Conservation (phyloP, 805 yeast genomes). For the Metschnikowia noctiluminum region DNA sequence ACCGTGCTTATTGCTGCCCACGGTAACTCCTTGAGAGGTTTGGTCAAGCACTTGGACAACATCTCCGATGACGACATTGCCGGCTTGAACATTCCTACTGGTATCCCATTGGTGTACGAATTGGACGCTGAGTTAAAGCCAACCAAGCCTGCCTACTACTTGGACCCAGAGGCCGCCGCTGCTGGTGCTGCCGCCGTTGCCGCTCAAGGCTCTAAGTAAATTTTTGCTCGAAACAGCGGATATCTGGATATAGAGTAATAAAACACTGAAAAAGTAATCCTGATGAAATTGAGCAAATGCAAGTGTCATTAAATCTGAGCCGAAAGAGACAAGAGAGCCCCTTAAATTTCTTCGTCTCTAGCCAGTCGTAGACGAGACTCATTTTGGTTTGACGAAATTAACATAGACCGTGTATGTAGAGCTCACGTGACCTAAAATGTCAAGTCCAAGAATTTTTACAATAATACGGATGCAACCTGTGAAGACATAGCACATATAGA, state of each 20-base stretch:
- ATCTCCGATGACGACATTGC: conserved; percentile 92
- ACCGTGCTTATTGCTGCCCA: conserved; percentile 94
- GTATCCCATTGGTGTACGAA: conserved; percentile 96
- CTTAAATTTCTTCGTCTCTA: too few relatives aligned
- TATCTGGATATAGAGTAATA: too few relatives aligned
- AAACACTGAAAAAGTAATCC: too few relatives aligned
- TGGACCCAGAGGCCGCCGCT: conserved; percentile 99
- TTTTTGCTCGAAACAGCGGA: conserved; percentile 3
- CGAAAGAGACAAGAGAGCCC: not conserved
- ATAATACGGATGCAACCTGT: not conserved
- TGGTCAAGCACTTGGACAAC: conserved; percentile 92
- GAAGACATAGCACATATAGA: too few relatives aligned
- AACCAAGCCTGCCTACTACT: conserved; percentile 89
- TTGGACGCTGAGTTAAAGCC: conserved; percentile 85
- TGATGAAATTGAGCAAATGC: too few relatives aligned
- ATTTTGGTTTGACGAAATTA: not conserved
- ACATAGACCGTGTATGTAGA: too few relatives aligned
- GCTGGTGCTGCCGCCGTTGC: conserved; percentile 99
- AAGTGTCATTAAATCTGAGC: too few relatives aligned
- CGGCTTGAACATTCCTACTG: conserved; percentile 95
- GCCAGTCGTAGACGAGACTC: not conserved
- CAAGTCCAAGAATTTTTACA: too few relatives aligned
- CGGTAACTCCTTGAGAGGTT: conserved; percentile 97
- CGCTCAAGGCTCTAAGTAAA: conserved; percentile 70
- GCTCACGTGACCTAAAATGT: too few relatives aligned